A percentile compares a stretch with the other conserved stretches of the same genome.
Evolutionary conservation across 108 stramenopile species (phyloP).

Genomic region (Cyclotella baltica): DNA sequence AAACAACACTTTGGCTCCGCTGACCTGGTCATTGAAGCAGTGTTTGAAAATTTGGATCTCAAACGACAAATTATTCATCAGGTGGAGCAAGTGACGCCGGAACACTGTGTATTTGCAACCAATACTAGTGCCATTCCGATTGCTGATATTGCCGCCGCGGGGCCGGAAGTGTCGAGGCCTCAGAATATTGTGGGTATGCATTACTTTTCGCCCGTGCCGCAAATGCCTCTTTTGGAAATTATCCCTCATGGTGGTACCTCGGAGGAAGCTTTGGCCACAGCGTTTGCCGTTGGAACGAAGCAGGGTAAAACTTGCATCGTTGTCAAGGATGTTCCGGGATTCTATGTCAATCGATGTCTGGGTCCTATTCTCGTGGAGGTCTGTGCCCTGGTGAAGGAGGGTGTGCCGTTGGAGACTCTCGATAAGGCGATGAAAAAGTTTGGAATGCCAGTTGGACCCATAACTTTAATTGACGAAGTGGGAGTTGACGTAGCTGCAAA

Average conservation of each 20-base stretch:
- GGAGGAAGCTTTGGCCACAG: conserved; percentile 84
- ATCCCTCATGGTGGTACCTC: conserved; percentile 95
- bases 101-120: conserved; percentile 97
- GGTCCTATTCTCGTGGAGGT: conserved; percentile 97
- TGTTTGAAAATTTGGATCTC: conserved; percentile 96
- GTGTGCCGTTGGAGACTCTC: conserved; percentile 83
- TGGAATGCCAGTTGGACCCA: conserved; percentile 92
- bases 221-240: conserved; percentile 98
- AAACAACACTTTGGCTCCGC: conserved; percentile 87
- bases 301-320: conserved; percentile 99
- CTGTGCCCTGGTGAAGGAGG: conserved; percentile 85
- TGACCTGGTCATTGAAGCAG: conserved; percentile 99
- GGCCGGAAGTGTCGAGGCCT: conserved; percentile 90
- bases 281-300: conserved; percentile 96
- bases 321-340: conserved; percentile 99
- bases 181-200: conserved; percentile 99
- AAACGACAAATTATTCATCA: conserved; percentile 95
- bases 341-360: conserved; percentile 99
- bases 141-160: conserved; percentile 82
- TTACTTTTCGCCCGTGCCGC: conserved; percentile 99
- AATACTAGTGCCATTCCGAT: conserved; percentile 99
- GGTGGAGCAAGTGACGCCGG: conserved; percentile 90
- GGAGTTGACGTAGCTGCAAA: conserved; percentile 96
- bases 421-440: conserved; percentile 95
- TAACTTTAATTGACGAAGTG: conserved; percentile 88